Percentiles rank a stretch among this genome's conserved stretches.
Evolutionary conservation across 2,329 filamentous ascomycete species (phyloP).

Genomic region (Ophiocordyceps camponoti-rufipedis): DNA sequence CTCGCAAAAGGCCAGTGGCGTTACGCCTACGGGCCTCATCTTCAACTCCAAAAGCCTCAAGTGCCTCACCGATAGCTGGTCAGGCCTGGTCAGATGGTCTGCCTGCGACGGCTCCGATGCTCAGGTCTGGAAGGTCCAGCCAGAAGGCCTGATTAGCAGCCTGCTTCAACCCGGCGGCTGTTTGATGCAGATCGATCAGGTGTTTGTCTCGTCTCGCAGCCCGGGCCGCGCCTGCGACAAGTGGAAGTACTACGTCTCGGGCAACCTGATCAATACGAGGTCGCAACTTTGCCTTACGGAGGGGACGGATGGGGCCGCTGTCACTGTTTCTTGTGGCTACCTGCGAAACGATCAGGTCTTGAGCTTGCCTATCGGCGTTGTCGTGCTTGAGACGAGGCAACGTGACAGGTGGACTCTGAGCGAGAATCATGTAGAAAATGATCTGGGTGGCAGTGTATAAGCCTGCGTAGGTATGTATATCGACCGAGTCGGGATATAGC

Average conservation of each 20-base stretch:
- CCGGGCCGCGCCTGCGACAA: constrained; percentile 2
- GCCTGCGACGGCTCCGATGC: constrained; percentile 17
- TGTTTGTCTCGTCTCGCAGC: constrained; percentile 1
- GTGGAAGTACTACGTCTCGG: constrained; percentile 25
- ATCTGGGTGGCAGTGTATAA: no score
- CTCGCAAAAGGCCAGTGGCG: constrained; percentile 9
- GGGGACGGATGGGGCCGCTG: constrained; percentile 7
- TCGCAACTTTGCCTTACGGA: constrained; percentile 21
- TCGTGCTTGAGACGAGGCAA: neutral
- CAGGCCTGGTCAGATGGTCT: constrained; percentile 12
- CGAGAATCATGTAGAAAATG: no score
- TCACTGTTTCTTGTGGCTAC: constrained; percentile 14
- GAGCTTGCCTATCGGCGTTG: constrained; percentile 22
- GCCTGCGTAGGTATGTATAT: no score
- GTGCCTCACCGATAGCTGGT: constrained; percentile 18
- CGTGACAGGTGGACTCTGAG: no score
- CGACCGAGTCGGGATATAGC: no score
- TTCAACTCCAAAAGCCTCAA: constrained; percentile 27
- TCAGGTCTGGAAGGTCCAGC: constrained; percentile 22
- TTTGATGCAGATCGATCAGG: constrained; percentile 8
- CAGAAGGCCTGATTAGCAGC: constrained; percentile 17
- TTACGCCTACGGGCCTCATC: constrained; percentile 25
- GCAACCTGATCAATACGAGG: constrained; percentile 19
- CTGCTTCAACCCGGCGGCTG: constrained; percentile 16
- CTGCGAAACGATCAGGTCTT: constrained; percentile 25